These are phyloP conservation scores for Phyllosticta capitalensis DNA, from an alignment of 2,329 filamentous ascomycete genomes.

Conservation along the genomic window DNA sequence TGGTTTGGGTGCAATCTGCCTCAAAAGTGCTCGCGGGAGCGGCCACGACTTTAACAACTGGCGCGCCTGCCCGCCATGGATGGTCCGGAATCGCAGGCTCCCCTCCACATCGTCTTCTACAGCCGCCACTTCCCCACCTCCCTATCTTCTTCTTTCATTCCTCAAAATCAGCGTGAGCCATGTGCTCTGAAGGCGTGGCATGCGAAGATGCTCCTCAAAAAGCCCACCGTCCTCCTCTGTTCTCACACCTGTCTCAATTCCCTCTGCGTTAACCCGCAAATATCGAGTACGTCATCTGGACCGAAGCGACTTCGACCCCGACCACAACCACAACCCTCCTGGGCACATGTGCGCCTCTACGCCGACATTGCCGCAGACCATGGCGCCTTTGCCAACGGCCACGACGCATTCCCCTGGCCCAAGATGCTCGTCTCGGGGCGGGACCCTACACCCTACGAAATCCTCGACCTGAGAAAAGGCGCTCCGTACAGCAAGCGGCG, in stretches of 20 bases:
- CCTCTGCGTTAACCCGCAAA: conserved; percentile 15
- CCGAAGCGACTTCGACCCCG: conserved; percentile 18
- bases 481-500: conserved; percentile 70
- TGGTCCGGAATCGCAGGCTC: conserved; percentile 1
- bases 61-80: background rate
- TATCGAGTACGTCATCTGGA: conserved; percentile 33
- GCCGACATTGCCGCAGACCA: conserved; percentile 18
- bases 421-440: conserved; percentile 26
- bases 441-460: conserved; percentile 77
- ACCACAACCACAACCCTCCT: conserved; percentile 24
- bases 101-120: background rate
- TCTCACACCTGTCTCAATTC: conserved; percentile 19
- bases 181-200: conserved; percentile 1
- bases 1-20: background rate
- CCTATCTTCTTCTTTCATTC: background rate
- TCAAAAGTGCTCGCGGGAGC: background rate
- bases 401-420: conserved; percentile 22
- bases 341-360: conserved; percentile 16
- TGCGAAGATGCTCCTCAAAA: conserved; percentile 30
- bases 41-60: background rate
- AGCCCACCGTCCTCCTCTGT: conserved; percentile 22
- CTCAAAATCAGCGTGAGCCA: conserved; percentile 4
- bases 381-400: background rate
- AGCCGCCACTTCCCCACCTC: background rate
- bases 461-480: conserved; percentile 55